Evolutionary conservation across 108 stramenopile genomes (phyloP), one percentile per base, ranked within the genome.

Genomic region (Cyclostephanos tholiformis): DNA sequence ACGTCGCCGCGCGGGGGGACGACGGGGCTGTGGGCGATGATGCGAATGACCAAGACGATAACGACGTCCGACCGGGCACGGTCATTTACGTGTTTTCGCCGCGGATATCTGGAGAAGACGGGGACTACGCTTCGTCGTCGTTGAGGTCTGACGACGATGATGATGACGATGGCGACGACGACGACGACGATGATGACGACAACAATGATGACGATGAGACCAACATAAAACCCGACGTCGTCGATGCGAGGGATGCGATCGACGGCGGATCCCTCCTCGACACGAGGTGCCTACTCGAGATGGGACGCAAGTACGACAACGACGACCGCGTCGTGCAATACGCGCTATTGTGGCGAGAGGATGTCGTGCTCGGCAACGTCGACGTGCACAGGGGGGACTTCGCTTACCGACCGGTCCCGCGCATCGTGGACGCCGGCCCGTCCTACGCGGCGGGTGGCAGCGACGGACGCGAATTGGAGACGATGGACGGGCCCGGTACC

Each of bases 331-430:
- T 80, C 6, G 39, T 69, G 22, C 79, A 74, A 51, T 80, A 80
- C 51, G 53, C 63, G 19, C 69, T 80, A 35, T 17, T 80, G 26
- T 62, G 38, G 35, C 67, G 63, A 5, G 67, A 69, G 46, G n/a
- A 22, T 4, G 48, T 67, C 23, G 75, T 69, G 27, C 30, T 80
- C n/a, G 79, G 79, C 6, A 69, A 69, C 65, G 51, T 80, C 7
- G 79, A 74, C 67, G 63, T 80, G 48, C 79, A 80, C 38, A 57
- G 50, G 49, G 68, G 49, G 20, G 79, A 80, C 38, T 80, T 74
- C 65, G 79, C 79, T 1, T 80, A 80, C 51, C 67, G 73, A 64
- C 72, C 79, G 14, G 79, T 80, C 32, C 32, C 4, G 32, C 32
- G 32, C 4, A 32, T 32, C 32, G 32, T 32, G 32, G 32, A 32